These are phyloP conservation scores for Neonectria punicea DNA, from an alignment of 2,329 filamentous ascomycete genomes.

Conservation along the genomic window DNA sequence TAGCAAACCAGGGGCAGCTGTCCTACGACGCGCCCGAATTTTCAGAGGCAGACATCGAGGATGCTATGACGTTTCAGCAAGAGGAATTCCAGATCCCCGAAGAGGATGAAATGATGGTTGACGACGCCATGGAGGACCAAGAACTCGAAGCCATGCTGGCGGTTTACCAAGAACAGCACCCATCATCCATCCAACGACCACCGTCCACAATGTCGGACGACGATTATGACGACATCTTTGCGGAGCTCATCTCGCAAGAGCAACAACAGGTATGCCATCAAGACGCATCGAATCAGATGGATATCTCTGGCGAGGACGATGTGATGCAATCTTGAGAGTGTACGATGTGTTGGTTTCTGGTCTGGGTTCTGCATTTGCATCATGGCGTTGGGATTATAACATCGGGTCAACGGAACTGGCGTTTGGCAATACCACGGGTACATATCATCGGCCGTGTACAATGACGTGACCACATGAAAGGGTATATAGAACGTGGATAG, in stretches of 20 bases:
- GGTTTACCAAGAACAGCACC: slow-evolving; percentile 52
- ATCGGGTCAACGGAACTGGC: slow-evolving; percentile 30
- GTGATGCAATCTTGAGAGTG: slow-evolving; percentile 25
- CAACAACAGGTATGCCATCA: slow-evolving; percentile 28
- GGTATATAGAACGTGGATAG: slow-evolving; percentile 43
- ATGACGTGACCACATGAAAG: slow-evolving; percentile 40
- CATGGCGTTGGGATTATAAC: slow-evolving; percentile 35
- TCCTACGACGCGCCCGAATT: slow-evolving; percentile 51
- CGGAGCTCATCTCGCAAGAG: slow-evolving; percentile 50
- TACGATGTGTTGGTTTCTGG: neutral
- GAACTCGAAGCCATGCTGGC: slow-evolving; percentile 68
- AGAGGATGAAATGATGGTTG: slow-evolving; percentile 63
- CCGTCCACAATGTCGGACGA: slow-evolving; percentile 61
- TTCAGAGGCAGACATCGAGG: slow-evolving; percentile 63
- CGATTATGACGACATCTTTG: slow-evolving; percentile 72
- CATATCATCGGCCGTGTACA: slow-evolving; percentile 38
- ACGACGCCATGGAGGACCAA: slow-evolving; percentile 60
- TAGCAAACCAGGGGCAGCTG: slow-evolving; percentile 47
- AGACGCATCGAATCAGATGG: slow-evolving; percentile 55
- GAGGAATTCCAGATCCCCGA: slow-evolving; percentile 40
- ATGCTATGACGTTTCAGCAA: slow-evolving; percentile 54
- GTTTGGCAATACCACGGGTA: slow-evolving; percentile 34
- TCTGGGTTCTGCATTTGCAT: slow-evolving; percentile 14
- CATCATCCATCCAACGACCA: slow-evolving; percentile 38
- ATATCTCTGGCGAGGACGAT: slow-evolving; percentile 53